Evolutionary conservation across 495 filamentous ascomycete species (phyloP), one percentile per base, ranked within the genome.

Genomic region (Pyrenula massariospora): DNA sequence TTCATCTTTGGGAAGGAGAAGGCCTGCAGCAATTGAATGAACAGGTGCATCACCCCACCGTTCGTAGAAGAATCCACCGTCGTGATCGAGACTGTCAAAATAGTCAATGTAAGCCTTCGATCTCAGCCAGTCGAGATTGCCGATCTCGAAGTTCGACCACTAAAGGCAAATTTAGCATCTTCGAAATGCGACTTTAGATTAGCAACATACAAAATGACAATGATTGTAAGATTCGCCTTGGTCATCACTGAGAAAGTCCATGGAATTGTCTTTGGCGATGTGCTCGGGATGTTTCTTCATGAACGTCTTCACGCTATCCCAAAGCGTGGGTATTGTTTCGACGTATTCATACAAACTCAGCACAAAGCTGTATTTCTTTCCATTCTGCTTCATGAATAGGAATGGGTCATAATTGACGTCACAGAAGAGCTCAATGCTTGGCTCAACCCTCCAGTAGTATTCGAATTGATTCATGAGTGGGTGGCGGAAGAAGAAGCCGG

Each of bases 61-160:
- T 61, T 95, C 89, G 61, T 95, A 95, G 74, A 93, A 95, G 77
- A 95, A 95, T 22, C 89, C 89, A 55, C 89, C 89, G 56, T 91
- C 87, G 52, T 78, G 72, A 64, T 95, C 89, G 25, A 95, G 77
- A 15, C 79, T 79, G 25, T 85, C 79, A 64, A 95, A 95, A 68
- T 80, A 95, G 68, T 91, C 88, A 19, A 78, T 72, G 67, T 95
- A 95, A 20, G 84, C 76, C 64, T 87, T 75, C 19, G 87, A 89
- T 57, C 89, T 79, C 52, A 92, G 78, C 87, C 89, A 94, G 25
- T 91, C 76, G 42, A 95, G 76, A 65, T 82, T 91, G 52, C 88
- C 89, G 57, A 95, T 81, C 68, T 95, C 89, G 59, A 95, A 95
- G 70, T 95, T 95, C 53, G 88, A 92, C 89, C 89, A 95, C 87